Evolutionary conservation across 1,284 basidiomycete genomes (phyloP), one percentile per base, ranked within the genome.

Genomic region (Papiliotrema flavescens): DNA sequence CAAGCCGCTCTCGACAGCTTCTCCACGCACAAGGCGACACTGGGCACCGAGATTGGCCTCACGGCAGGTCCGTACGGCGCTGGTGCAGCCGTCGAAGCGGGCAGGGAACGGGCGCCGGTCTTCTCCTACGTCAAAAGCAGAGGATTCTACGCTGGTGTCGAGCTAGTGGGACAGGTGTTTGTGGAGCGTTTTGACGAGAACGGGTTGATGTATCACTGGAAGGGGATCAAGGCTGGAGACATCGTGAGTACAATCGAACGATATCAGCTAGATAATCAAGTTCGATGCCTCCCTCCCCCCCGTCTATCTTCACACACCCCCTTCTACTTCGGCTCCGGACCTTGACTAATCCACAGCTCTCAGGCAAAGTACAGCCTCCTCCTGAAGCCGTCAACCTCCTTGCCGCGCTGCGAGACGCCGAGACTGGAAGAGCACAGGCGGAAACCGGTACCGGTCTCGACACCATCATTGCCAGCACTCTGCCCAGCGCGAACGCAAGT

Each of bases 21-120:
- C 66, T 69, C 66, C 39, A 74, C 75, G 4, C 79, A 80, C 68
- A 81, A 82, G 57, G 73, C 78, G 13, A 80, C 80, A 0, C 58
- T 82, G 5, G 80, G 80, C 0, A 70, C 78, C 0, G 80, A 82
- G 57, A 73, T 81, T 0, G 80, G 69, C 7, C 75, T 82, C 1
- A 79, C 77, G 0, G 79, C 80, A 0, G 81, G 81, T 0, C 80
- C 80, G 1, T 79, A 78, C 24, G 81, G 81, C 0, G 71, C 76
- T 0, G 81, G 80, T 2, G 77, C 76, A 3, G 74, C 74, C 0
- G 71, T 73, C 2, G 80, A 81, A 61, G 66, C 74, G 2, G 80
- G 81, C 1, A 50, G 68, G 22, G 79, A 80, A 32, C 63, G 63
- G 15, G 70, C 75, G 1, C 77, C 79, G 0, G 72, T 80, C 6